These are phyloP conservation scores for Penicillium desertorum DNA, from an alignment of 495 filamentous ascomycete species.

Conservation along the genomic window DNA sequence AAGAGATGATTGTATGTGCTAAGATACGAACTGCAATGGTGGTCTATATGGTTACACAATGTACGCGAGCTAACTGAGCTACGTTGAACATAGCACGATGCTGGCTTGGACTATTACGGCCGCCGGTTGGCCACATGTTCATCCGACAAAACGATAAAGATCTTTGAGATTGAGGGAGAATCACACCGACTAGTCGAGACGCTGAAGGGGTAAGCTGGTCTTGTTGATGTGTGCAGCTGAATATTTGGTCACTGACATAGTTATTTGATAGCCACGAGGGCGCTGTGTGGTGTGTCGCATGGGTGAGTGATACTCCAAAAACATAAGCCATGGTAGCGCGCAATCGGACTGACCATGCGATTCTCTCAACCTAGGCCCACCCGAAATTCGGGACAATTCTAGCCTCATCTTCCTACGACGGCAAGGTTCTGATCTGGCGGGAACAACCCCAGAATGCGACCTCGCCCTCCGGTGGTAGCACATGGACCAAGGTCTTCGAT, in stretches of 20 bases:
- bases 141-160: constrained; percentile 97
- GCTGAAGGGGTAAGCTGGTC: constrained; percentile 73
- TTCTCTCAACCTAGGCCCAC: constrained; percentile 61
- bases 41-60: background rate
- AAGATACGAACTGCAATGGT: constrained; percentile 10
- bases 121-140: constrained; percentile 95
- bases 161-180: constrained; percentile 97
- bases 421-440: constrained; percentile 97
- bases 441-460: constrained; percentile 62
- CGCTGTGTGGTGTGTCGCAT: constrained; percentile 94
- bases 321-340: constrained; percentile 1
- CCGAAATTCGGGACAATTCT: constrained; percentile 98
- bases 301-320: constrained; percentile 53
- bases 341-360: constrained; percentile 22
- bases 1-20: constrained; percentile 97
- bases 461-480: constrained; percentile 47
- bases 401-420: constrained; percentile 90
- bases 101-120: constrained; percentile 97
- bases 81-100: constrained; percentile 72
- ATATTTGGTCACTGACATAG: constrained; percentile 7
- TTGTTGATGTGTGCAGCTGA: background rate
- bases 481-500: constrained; percentile 82
- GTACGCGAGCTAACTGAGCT: constrained; percentile 13
- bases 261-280: constrained; percentile 73
- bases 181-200: constrained; percentile 89